Conservation (phyloP, 805 yeast genomes). For the Suhomyces pyralidae region DNA sequence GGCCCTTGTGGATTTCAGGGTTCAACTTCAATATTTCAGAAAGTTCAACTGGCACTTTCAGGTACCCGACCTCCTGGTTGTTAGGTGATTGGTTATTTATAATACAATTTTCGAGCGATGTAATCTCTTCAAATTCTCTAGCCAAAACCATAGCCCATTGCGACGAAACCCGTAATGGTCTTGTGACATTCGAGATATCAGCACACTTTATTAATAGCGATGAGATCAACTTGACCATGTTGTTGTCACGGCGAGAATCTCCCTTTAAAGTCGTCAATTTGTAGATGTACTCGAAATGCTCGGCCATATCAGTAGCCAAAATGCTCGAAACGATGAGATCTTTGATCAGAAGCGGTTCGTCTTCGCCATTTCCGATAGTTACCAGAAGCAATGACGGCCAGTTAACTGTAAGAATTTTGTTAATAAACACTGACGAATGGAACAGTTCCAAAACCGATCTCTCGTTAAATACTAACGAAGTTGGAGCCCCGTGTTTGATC, state of each 20-base stretch:
- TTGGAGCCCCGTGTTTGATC: conserved; percentile 55
- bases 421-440: conserved; percentile 65
- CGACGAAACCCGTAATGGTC: conserved; percentile 71
- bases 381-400: conserved; percentile 47
- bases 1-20: conserved; percentile 63
- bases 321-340: conserved; percentile 36
- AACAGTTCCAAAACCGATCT: conserved; percentile 77
- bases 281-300: conserved; percentile 69
- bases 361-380: conserved; percentile 12
- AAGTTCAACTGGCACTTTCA: conserved; percentile 37
- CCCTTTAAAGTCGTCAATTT: conserved; percentile 37
- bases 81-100: conserved; percentile 7
- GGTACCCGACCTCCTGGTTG: conserved; percentile 18
- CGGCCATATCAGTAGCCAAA: conserved; percentile 83
- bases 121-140: conserved; percentile 72
- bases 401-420: conserved; percentile 31
- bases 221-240: conserved; percentile 45
- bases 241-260: conserved; percentile 17
- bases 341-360: conserved; percentile 17
- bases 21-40: conserved; percentile 44
- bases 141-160: conserved; percentile 85
- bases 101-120: conserved; percentile 43
- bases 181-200: conserved; percentile 88
- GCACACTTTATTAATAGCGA: conserved; percentile 86
- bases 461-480: conserved; percentile 59